Conservation (phyloP, 345 rosid genomes). For the Brassica cretica region DNA sequence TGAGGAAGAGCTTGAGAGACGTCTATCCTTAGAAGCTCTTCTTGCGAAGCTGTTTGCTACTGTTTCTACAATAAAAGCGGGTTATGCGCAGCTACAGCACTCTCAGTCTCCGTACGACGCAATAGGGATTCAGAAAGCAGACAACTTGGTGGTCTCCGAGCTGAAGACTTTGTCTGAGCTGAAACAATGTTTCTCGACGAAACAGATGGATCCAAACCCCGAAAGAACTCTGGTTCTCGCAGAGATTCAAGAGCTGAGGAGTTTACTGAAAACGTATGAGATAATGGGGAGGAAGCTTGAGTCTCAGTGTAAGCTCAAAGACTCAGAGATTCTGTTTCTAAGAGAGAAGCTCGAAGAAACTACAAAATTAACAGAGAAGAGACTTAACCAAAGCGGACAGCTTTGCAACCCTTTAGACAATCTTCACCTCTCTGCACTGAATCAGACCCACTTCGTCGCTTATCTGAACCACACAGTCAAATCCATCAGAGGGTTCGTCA, state of each 20-base stretch:
- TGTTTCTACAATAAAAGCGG: constrained; percentile 74
- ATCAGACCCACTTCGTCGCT: constrained; percentile 54
- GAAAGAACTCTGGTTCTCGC: constrained; percentile 57
- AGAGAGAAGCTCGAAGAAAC: constrained; percentile 60
- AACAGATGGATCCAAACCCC: constrained; percentile 66
- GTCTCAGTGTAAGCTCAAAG: constrained; percentile 69
- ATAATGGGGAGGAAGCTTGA: constrained; percentile 72
- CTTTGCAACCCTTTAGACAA: constrained; percentile 48
- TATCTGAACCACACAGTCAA: constrained; percentile 64
- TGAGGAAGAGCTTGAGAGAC: constrained; percentile 47
- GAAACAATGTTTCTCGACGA: constrained; percentile 75
- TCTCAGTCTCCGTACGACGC: constrained; percentile 86
- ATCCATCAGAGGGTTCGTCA: constrained; percentile 68
- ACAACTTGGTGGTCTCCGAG: constrained; percentile 56
- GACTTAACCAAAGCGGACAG: constrained; percentile 64
- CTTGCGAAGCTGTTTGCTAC: constrained; percentile 72
- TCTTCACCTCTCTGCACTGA: constrained; percentile 54
- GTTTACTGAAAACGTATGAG: constrained; percentile 60
- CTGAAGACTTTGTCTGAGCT: constrained; percentile 75
- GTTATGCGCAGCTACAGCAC: constrained; percentile 74
- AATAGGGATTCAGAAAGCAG: constrained; percentile 75
- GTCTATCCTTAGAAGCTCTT: constrained; percentile 61
- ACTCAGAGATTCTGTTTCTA: constrained; percentile 66
- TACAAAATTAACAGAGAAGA: constrained; percentile 55
- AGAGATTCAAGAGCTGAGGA: constrained; percentile 77